A percentile compares a stretch with the other conserved stretches of the same genome.
Conservation (phyloP, 768 basidiomycete species). For the Pisolithus marmoratus region DNA sequence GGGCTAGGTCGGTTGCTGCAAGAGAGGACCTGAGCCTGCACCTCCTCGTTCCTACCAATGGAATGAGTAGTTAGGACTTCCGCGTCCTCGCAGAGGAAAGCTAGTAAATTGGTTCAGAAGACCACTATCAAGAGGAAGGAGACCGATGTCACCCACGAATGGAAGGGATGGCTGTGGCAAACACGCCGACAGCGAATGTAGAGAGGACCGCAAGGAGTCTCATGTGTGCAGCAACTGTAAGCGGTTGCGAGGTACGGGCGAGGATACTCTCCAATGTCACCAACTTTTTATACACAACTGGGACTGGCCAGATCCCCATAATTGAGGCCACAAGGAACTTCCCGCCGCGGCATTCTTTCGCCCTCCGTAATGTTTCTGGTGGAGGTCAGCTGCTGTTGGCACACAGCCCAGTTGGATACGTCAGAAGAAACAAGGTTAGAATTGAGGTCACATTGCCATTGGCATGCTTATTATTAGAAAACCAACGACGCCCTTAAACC, state of each 20-base stretch:
- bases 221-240: not conserved
- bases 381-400: too few species aligned
- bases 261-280: not conserved
- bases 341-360: not conserved
- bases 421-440: too few species aligned
- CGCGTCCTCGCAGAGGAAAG: constrained; percentile 3
- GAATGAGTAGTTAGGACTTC: constrained; percentile 11
- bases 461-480: too few species aligned
- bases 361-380: not conserved
- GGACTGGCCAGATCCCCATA: not conserved
- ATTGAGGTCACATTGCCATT: too few species aligned
- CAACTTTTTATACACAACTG: not conserved
- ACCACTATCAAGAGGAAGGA: not conserved
- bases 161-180: not conserved
- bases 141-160: not conserved
- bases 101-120: not conserved
- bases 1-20: constrained; percentile 18
- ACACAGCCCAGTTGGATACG: too few species aligned
- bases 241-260: too few species aligned
- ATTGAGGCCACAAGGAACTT: not conserved
- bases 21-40: constrained; percentile 31
- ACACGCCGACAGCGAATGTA: not conserved
- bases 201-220: not conserved
- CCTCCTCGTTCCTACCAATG: constrained; percentile 40
- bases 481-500: constrained; percentile 14